Conservation (phyloP, 305 asterid species). For the Fraxinus dipetala region DNA sequence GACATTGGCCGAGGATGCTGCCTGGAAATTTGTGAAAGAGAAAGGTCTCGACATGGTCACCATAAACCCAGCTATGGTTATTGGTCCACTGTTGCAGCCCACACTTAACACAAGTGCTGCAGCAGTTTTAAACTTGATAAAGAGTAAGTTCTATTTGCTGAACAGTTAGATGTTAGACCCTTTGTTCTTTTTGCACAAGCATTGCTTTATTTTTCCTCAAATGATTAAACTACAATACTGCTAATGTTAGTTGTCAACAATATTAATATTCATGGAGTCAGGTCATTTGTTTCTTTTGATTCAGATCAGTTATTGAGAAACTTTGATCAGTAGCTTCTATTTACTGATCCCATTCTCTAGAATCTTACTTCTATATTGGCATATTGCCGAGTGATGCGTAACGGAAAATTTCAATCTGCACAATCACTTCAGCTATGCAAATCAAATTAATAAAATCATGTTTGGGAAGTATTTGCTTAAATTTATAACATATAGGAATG, state of each 20-base stretch:
- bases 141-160: slow-evolving; percentile 36
- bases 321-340: background rate
- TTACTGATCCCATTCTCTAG: background rate
- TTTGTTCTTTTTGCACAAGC: background rate
- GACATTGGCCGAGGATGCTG: slow-evolving; percentile 83
- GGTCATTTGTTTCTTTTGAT: background rate
- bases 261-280: background rate
- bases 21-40: slow-evolving; percentile 70
- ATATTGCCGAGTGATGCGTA: background rate
- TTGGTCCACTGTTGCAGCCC: slow-evolving; percentile 74
- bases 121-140: slow-evolving; percentile 49
- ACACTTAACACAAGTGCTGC: slow-evolving; percentile 65
- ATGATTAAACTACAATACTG: background rate
- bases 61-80: slow-evolving; percentile 68
- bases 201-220: background rate
- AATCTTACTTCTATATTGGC: background rate
- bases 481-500: background rate
- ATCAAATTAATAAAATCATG: background rate
- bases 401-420: background rate
- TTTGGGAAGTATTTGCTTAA: background rate
- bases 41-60: slow-evolving; percentile 58
- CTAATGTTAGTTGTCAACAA: background rate
- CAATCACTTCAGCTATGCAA: background rate
- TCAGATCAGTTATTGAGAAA: background rate
- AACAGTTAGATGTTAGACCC: background rate